A percentile compares a stretch with the other conserved stretches of the same genome.
Evolutionary conservation across 192 early-diverging fungal genomes (phyloP).

Genomic region (Backusella tarrabulga): DNA sequence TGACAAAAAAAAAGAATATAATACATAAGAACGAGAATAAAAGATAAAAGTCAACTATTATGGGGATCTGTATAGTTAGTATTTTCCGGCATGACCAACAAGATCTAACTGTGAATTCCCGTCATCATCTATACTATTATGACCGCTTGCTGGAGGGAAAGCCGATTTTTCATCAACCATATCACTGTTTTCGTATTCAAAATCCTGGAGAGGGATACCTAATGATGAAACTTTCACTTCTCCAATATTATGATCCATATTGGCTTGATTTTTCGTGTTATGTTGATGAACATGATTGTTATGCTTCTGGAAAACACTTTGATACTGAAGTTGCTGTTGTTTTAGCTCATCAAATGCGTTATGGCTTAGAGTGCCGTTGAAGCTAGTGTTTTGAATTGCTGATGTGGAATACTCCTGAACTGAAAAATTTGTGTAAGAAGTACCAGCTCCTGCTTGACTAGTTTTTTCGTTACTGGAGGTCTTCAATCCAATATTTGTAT

Average conservation of each 20-base stretch:
- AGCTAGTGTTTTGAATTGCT: neutral
- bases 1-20: neutral
- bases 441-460: neutral
- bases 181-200: neutral
- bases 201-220: neutral
- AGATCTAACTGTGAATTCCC: constrained; percentile 6
- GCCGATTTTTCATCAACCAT: neutral
- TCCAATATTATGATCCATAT: neutral
- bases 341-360: constrained; percentile 21
- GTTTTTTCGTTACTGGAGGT: constrained; percentile 8
- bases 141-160: too few species aligned
- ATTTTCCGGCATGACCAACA: neutral
- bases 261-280: neutral
- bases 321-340: constrained; percentile 17
- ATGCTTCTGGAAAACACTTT: constrained; percentile 5
- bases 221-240: neutral
- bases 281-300: neutral
- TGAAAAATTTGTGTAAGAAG: neutral
- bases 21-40: neutral
- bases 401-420: constrained; percentile 3
- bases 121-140: neutral
- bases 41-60: neutral
- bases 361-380: constrained; percentile 14
- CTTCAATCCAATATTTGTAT: constrained; percentile 14
- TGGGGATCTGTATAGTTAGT: neutral